Percentiles rank a stretch among this genome's conserved stretches.
phyloP scores from a whole-genome alignment of 306 rosid genomes.

The Cicer cuneatum region DNA sequence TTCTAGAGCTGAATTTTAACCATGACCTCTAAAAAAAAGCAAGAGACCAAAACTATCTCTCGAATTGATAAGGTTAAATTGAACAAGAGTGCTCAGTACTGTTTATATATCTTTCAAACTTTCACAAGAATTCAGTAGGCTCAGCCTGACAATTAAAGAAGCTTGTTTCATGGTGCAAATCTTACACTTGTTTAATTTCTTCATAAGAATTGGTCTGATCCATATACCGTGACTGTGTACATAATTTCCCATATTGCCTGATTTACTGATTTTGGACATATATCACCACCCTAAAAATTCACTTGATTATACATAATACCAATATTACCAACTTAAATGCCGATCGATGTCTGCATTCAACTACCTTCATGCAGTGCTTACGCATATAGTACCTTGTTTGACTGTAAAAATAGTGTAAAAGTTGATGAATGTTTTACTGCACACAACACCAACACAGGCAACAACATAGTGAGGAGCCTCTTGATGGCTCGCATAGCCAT shows the following conservation, averaged over 20 bases:
- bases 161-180: not conserved
- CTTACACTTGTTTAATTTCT: slow-evolving; percentile 6
- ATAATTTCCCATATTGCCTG: not conserved
- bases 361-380: slow-evolving; percentile 23
- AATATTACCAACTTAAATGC: slow-evolving; percentile 11
- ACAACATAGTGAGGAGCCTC: slow-evolving; percentile 28
- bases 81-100: too few relatives aligned
- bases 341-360: slow-evolving; percentile 17
- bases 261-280: not conserved
- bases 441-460: slow-evolving; percentile 19
- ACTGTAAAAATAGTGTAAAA: slow-evolving; percentile 11
- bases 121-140: not conserved
- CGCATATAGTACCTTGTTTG: slow-evolving; percentile 5
- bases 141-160: not conserved
- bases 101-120: not conserved
- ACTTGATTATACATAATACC: not conserved
- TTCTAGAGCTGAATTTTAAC: too few relatives aligned
- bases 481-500: slow-evolving; percentile 25
- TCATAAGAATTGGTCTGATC: not conserved
- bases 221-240: slow-evolving; percentile 7
- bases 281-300: slow-evolving; percentile 8
- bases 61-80: too few relatives aligned
- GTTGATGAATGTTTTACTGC: slow-evolving; percentile 29
- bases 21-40: too few relatives aligned
- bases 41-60: too few relatives aligned